Evolutionary conservation across 257 asterid species (phyloP), one percentile per base, ranked within the genome.

Genomic region (Avicennia marina): DNA sequence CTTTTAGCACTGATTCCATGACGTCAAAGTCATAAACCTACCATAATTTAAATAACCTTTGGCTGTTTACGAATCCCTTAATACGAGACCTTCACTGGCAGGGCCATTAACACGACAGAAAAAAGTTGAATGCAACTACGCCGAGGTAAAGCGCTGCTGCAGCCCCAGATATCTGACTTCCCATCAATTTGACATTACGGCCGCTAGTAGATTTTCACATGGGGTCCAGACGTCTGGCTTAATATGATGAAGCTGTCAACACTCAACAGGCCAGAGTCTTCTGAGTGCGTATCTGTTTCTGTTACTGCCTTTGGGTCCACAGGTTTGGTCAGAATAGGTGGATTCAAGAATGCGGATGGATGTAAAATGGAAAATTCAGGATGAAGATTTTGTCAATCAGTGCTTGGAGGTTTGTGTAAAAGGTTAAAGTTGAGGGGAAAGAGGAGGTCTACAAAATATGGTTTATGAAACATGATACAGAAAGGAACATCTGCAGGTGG

Each of bases 261-360:
- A n/a, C 69, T 41, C 40, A 21, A 59, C 57, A 56, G 60, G 53
- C 79, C 62, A 44, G 24, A 22, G 48, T 27, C 26, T 29, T 60
- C 52, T 44, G 58, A 48, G n/a, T 56, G 42, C 72, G 55, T 50
- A 66, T 70, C 58, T 65, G 58, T 66, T 67, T 54, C 32, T 27
- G 45, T 65, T 47, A 26, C 38, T 33, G 33, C 12, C 60, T 45
- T 63, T 39, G 80, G 78, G 69, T n/a, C 77, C 82, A 73, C 81
- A 46, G 41, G 47, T 64, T 65, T 74, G 64, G 69, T 64, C 57
- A 44, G 57, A 51, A 40, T 25, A 53, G 45, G 32, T 51, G 49
- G 63, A 32, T 45, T 49, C 36, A 27, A 36, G 32, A 38, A 16
- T 7, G 44, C 7, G 22, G 47, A 33, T 53, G 56, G 48, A 36